phyloP scores from a whole-genome alignment of 129 eudicot species.

The Gnaphalium uliginosum region DNA sequence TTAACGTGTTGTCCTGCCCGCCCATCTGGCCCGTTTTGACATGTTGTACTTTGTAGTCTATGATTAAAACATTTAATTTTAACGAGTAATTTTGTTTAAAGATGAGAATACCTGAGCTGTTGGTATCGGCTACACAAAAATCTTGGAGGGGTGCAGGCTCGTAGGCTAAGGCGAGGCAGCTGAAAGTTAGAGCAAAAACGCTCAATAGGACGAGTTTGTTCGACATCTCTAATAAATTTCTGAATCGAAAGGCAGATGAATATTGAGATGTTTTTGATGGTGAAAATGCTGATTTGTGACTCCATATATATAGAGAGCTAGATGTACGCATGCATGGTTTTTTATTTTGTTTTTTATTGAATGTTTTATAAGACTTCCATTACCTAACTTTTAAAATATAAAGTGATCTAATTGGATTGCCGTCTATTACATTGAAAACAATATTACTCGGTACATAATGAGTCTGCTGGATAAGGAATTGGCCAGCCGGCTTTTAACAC shows the following conservation, averaged over 20 bases:
- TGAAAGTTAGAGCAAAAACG: background rate
- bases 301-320: slow-evolving; percentile 1
- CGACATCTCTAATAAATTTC: background rate
- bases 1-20: no score
- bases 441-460: background rate
- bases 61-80: no score
- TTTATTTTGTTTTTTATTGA: background rate
- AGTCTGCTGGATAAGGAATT: background rate
- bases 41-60: no score
- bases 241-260: background rate
- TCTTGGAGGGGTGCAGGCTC: slow-evolving; percentile 10
- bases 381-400: background rate
- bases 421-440: slow-evolving; percentile 1
- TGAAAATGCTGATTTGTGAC: background rate
- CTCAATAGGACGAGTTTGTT: slow-evolving; percentile 5
- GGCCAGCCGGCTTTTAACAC: slow-evolving; percentile 8
- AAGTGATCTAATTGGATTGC: background rate
- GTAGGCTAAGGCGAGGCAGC: background rate
- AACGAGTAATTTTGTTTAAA: background rate
- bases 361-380: background rate
- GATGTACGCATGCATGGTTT: background rate
- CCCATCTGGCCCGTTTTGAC: no score
- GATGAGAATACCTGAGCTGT: background rate
- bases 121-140: slow-evolving; percentile 13
- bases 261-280: background rate